phyloP scores from a whole-genome alignment of 495 filamentous ascomycete species.

The Annulohypoxylon stygium region DNA sequence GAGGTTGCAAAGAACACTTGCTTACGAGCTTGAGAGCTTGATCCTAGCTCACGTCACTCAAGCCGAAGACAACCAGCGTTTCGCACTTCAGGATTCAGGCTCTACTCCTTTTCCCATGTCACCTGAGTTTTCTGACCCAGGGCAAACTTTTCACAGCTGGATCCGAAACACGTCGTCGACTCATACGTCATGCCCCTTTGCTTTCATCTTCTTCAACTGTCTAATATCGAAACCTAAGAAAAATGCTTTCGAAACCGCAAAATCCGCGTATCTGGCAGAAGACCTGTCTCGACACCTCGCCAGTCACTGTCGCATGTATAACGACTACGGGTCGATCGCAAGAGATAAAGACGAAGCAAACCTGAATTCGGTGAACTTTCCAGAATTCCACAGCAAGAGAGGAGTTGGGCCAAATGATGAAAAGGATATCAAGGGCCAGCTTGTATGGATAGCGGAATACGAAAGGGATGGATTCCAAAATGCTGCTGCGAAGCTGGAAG shows the following conservation, averaged over 20 bases:
- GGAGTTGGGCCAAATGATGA: too few relatives aligned
- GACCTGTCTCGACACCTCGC: neutral
- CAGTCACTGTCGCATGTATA: neutral
- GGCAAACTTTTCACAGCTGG: slow-evolving; percentile 50
- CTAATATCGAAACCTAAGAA: slow-evolving; percentile 19
- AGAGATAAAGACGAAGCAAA: neutral
- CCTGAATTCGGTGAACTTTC: neutral
- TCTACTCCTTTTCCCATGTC: too few relatives aligned
- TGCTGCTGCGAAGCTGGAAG: neutral
- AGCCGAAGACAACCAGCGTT: slow-evolving; percentile 41
- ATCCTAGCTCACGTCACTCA: slow-evolving; percentile 50
- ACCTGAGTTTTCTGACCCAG: neutral
- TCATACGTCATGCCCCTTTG: slow-evolving; percentile 55
- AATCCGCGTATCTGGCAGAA: neutral
- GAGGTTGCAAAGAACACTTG: slow-evolving; percentile 18
- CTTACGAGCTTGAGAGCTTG: slow-evolving; percentile 40
- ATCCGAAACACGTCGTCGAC: slow-evolving; percentile 53
- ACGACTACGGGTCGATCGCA: neutral
- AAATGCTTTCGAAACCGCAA: neutral
- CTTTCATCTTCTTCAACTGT: slow-evolving; percentile 55
- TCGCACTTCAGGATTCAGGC: neutral
- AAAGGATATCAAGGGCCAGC: neutral
- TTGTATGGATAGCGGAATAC: slow-evolving; percentile 14
- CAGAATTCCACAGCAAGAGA: neutral
- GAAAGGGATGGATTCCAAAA: neutral